These are phyloP conservation scores for Keithomyces neogunnii DNA, from an alignment of 2,329 filamentous ascomycete genomes.

Conservation along the genomic window DNA sequence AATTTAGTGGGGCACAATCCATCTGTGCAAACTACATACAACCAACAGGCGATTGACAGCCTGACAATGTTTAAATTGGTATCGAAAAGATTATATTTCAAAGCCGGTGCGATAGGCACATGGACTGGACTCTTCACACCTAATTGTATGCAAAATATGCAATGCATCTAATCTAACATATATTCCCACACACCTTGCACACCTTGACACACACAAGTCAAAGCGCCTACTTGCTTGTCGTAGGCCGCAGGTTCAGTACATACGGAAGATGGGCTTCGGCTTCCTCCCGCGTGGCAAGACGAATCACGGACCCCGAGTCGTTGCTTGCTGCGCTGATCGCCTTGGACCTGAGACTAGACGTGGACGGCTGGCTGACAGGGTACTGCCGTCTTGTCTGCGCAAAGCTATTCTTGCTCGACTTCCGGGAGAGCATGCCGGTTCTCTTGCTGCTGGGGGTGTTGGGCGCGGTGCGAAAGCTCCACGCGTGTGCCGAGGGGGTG, in stretches of 20 bases:
- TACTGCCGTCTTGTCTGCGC: conserved; percentile 34
- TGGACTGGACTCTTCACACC: too few species aligned
- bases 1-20: too few species aligned
- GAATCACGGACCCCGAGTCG: conserved; percentile 37
- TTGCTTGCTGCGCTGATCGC: conserved; percentile 20
- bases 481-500: conserved; percentile 33
- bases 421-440: conserved; percentile 27
- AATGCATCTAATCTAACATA: too few species aligned
- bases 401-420: conserved; percentile 30
- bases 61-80: too few species aligned
- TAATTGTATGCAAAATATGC: too few species aligned
- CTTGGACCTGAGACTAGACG: conserved; percentile 29
- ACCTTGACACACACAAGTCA: too few species aligned
- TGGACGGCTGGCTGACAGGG: conserved; percentile 27
- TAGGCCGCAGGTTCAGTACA: conserved; percentile 25
- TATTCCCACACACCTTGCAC: too few species aligned
- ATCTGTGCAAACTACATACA: too few species aligned
- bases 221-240: conserved; percentile 7
- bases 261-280: conserved; percentile 23
- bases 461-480: conserved; percentile 43
- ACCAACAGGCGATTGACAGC: too few species aligned
- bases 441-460: conserved; percentile 41
- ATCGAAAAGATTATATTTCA: too few species aligned
- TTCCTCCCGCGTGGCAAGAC: conserved; percentile 32
- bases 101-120: too few species aligned